Evolutionary conservation across 441 rosid species (phyloP), one percentile per base, ranked within the genome.

Genomic region (Adansonia madagascariensis): DNA sequence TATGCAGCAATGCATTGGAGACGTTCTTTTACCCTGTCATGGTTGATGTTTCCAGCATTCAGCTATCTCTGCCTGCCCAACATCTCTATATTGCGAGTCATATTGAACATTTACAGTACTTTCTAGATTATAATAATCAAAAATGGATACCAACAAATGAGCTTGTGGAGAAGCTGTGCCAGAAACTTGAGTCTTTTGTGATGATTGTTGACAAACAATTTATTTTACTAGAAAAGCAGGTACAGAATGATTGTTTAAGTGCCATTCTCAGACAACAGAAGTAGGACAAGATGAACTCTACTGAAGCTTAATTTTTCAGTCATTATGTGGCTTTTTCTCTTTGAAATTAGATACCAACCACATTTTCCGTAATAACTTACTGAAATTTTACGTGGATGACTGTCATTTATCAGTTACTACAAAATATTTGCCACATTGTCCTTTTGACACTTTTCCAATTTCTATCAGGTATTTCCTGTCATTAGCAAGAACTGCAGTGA

Each of bases 1-100:
- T 84, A 80, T 79, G 75, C 89, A 95, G 98, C 85, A 83, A 84
- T 80, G 89, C 95, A 66, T 56, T 91, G 83, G 89, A 89, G 82
- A 90, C 72, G 84, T 82, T 93, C 74, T 82, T 84, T 82, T 81
- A 85, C 72, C 97, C 90, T 27, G 73, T 82, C 70, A 41, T 87
- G 55, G 81, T 78, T 74, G 89, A 85, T 79, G 77, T 88, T 71
- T 79, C 80, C 61, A 35, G 75, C 66, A 65, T 76, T 65, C 73
- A 12, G 50, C 71, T 52, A 65, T 72, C 82, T 75, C 75, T 74
- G 22, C 63, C 77, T 35, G 24, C 70, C 44, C 86, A 78, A 53
- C 82, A 84, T 44, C 84, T 84, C 80, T 65, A 67, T 9, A 71
- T 82, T 35, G 85, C 83, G 77, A 81, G 59, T 39, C 83, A 76